These are phyloP conservation scores for Dacryopinax spathularia DNA, from an alignment of 768 basidiomycete genomes.

Conservation along the genomic window DNA sequence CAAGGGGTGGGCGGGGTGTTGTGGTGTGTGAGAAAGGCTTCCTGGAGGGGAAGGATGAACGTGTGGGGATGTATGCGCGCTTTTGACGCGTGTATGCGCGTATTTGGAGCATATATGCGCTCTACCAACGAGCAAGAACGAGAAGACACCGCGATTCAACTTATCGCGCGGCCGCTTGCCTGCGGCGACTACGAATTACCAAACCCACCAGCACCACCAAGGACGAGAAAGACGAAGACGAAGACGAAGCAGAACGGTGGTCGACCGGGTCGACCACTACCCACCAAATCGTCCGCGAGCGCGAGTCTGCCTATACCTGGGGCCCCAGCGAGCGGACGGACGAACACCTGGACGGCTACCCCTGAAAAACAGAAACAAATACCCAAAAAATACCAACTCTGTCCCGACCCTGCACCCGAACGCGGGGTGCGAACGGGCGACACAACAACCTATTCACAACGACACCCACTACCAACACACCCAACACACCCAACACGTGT, in stretches of 20 bases:
- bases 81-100: neutral
- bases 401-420: neutral
- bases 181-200: neutral
- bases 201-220: neutral
- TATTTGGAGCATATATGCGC: neutral
- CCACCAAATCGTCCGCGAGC: neutral
- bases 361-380: neutral
- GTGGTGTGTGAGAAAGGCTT: neutral
- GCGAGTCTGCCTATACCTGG: too few species aligned
- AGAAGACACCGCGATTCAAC: neutral
- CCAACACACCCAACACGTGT: neutral
- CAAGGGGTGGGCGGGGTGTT: constrained; percentile 11
- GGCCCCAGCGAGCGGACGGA: neutral
- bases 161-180: neutral
- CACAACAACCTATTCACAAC: neutral
- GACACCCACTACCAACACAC: neutral
- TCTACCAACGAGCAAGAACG: neutral
- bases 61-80: too few species aligned
- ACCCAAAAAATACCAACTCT: neutral
- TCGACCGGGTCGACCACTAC: neutral
- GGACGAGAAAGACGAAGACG: neutral
- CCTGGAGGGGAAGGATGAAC: too few species aligned
- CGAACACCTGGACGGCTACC: neutral
- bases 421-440: neutral
- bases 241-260: too few species aligned